Conservation (phyloP, 2,329 filamentous ascomycete genomes). For the Cercospora canescens region DNA sequence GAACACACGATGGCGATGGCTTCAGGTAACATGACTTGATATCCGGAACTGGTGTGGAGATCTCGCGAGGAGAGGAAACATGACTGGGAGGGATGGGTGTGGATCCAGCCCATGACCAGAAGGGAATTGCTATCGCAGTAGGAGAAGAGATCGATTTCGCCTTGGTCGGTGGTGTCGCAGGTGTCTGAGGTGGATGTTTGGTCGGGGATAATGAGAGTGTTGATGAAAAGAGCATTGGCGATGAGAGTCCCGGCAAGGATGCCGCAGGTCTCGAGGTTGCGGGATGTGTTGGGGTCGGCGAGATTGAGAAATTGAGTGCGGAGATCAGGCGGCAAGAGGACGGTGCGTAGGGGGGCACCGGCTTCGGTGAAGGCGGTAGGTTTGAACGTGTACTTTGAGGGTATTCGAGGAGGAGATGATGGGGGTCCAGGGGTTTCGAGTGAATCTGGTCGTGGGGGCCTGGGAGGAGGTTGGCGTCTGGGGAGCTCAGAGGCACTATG, state of each 20-base stretch:
- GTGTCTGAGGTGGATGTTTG: slow-evolving; percentile 90
- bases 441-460: slow-evolving; percentile 34
- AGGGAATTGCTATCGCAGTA: slow-evolving; percentile 84
- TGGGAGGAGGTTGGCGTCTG: slow-evolving; percentile 19
- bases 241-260: slow-evolving; percentile 89
- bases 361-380: slow-evolving; percentile 88
- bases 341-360: slow-evolving; percentile 78
- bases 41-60: slow-evolving; percentile 88
- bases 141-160: slow-evolving; percentile 69
- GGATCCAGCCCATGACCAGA: slow-evolving; percentile 92
- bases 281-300: slow-evolving; percentile 73
- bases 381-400: slow-evolving; percentile 70
- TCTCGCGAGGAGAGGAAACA: slow-evolving; percentile 98
- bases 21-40: slow-evolving; percentile 95
- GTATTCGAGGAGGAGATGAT: slow-evolving; percentile 45
- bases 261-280: slow-evolving; percentile 90
- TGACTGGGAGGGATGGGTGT: slow-evolving; percentile 93
- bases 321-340: slow-evolving; percentile 80
- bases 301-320: slow-evolving; percentile 72
- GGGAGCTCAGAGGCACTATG: slow-evolving; percentile 15
- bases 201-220: slow-evolving; percentile 83
- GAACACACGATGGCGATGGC: slow-evolving; percentile 97
- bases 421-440: slow-evolving; percentile 23
- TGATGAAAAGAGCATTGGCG: slow-evolving; percentile 91
- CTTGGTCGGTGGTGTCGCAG: slow-evolving; percentile 89